phyloP scores from a whole-genome alignment of 176 grass and related monocot species.

The Pontederia paniculata region DNA sequence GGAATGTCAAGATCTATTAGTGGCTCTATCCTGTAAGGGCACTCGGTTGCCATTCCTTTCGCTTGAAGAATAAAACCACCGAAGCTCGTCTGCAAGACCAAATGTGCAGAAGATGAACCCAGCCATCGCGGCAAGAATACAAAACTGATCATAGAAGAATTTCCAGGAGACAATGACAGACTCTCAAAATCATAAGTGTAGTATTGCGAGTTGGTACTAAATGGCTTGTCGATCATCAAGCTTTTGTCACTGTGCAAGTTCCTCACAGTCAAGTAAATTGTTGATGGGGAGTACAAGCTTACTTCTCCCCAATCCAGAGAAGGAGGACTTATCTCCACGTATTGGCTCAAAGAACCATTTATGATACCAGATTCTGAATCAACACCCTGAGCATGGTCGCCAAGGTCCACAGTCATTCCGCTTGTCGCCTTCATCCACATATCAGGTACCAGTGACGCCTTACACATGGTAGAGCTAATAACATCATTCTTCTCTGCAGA shows the following conservation, averaged over 20 bases:
- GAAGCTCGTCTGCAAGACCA: conserved; percentile 81
- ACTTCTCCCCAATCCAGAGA: conserved; percentile 69
- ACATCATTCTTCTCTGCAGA: conserved; percentile 18
- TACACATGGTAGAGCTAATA: conserved; percentile 33
- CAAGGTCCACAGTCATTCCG: conserved; percentile 37
- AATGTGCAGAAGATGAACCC: conserved; percentile 56
- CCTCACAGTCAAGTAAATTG: conserved; percentile 46
- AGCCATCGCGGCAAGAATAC: conserved; percentile 70
- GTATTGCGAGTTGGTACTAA: conserved; percentile 76
- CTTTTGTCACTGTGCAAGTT: conserved; percentile 49
- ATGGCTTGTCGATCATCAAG: conserved; percentile 60
- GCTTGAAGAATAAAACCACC: conserved; percentile 89
- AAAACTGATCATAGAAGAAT: conserved; percentile 53
- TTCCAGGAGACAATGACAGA: conserved; percentile 49
- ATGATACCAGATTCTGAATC: conserved; percentile 17
- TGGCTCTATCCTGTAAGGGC: conserved; percentile 60
- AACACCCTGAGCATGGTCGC: conserved; percentile 23
- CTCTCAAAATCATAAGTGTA: conserved; percentile 64
- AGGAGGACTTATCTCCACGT: conserved; percentile 59
- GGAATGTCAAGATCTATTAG: conserved; percentile 43
- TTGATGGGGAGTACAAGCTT: conserved; percentile 54
- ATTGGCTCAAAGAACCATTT: conserved; percentile 35
- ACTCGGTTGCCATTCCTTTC: conserved; percentile 52
- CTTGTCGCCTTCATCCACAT: conserved; percentile 67
- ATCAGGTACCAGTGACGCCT: conserved; percentile 65